Evolutionary conservation across 768 basidiomycete species (phyloP).

Genomic region (Pisolithus sp.): DNA sequence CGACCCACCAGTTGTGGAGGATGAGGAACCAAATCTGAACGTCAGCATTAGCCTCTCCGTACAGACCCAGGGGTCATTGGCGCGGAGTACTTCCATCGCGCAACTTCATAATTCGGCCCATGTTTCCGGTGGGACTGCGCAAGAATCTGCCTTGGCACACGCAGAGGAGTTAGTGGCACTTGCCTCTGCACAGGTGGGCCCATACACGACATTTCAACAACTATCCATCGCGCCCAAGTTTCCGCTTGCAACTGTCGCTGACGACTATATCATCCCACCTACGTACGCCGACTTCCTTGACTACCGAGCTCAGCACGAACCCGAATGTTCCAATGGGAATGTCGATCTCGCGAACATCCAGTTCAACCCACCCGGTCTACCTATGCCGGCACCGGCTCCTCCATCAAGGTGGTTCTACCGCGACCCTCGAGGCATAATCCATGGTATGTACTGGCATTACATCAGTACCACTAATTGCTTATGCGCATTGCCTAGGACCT

Average conservation of each 20-base stretch:
- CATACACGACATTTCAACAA: conserved; percentile 92
- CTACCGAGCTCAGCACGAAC: conserved; percentile 60
- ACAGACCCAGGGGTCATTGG: conserved; percentile 33
- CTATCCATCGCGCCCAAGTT: conserved; percentile 79
- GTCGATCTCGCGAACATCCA: conserved; percentile 54
- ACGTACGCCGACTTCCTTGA: conserved; percentile 77
- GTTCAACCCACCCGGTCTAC: conserved; percentile 75
- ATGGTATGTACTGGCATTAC: conserved; percentile 45
- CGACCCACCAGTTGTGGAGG: conserved; percentile 37
- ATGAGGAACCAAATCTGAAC: conserved; percentile 52
- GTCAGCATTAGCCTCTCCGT: conserved; percentile 61
- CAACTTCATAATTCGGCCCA: conserved; percentile 21
- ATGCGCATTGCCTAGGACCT: conserved; percentile 46
- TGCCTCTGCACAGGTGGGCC: conserved; percentile 65
- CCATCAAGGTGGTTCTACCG: conserved; percentile 80
- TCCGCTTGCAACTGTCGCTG: conserved; percentile 81
- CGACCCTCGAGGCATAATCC: conserved; percentile 74
- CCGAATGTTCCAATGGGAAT: conserved; percentile 37
- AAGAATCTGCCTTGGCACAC: conserved; percentile 35
- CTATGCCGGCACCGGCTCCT: conserved; percentile 57
- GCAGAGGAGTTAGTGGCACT: conserved; percentile 65
- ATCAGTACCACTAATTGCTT: conserved; percentile 4
- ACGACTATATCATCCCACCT: conserved; percentile 88
- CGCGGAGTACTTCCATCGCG: conserved; percentile 19
- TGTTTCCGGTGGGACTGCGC: conserved; percentile 26